These are phyloP conservation scores for Tephrocybe rancida DNA, from an alignment of 768 basidiomycete species.

Conservation along the genomic window DNA sequence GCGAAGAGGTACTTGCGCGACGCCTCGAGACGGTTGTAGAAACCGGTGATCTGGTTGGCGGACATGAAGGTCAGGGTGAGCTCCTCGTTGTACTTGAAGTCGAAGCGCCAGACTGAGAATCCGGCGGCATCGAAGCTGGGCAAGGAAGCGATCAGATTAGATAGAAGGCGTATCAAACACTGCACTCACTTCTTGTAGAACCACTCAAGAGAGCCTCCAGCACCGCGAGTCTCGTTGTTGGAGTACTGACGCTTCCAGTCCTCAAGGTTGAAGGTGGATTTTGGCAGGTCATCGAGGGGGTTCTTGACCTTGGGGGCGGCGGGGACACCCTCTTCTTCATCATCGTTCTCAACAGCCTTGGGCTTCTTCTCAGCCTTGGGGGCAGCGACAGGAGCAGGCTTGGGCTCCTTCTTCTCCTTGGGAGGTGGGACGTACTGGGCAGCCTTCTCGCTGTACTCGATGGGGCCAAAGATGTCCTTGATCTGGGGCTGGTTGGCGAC, in stretches of 20 bases:
- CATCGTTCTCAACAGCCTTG: constrained; percentile 64
- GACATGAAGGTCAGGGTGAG: constrained; percentile 95
- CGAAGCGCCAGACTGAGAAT: constrained; percentile 89
- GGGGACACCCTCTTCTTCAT: constrained; percentile 75
- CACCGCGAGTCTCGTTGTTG: constrained; percentile 93
- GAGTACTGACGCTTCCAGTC: constrained; percentile 99
- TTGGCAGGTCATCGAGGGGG: constrained; percentile 91
- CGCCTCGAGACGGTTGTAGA: constrained; percentile 98
- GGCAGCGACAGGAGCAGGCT: constrained; percentile 49
- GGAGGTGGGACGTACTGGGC: constrained; percentile 71
- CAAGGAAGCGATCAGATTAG: background rate
- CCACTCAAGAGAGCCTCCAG: constrained; percentile 88
- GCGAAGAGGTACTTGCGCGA: constrained; percentile 97
- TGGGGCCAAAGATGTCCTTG: constrained; percentile 64
- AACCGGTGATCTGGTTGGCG: constrained; percentile 89
- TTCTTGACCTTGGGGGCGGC: constrained; percentile 92
- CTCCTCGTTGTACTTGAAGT: constrained; percentile 97
- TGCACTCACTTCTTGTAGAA: constrained; percentile 87
- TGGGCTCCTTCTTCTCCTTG: constrained; percentile 77
- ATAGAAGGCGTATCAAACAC: background rate
- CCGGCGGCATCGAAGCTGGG: constrained; percentile 84
- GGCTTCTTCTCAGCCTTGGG: constrained; percentile 69
- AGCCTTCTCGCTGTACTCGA: constrained; percentile 68
- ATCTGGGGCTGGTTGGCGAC: constrained; percentile 82
- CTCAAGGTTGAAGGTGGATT: constrained; percentile 85